Evolutionary conservation across 495 filamentous ascomycete genomes (phyloP), one percentile per base, ranked within the genome.

Genomic region (Talaromyces stipitatus): DNA sequence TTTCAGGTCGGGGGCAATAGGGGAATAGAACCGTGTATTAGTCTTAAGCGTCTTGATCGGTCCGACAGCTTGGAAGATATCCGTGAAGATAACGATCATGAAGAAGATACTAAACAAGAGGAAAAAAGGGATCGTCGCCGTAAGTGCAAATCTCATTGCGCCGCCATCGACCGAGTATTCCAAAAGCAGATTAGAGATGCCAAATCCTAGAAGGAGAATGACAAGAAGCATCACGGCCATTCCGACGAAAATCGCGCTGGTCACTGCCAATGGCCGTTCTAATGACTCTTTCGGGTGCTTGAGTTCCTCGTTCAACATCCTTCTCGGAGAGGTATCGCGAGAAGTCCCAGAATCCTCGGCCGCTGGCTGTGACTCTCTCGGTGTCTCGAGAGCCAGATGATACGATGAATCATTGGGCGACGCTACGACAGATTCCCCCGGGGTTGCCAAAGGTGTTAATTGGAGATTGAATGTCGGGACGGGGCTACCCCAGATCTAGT

Each of bases 91-190:
- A 45, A 64, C 62, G 33, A 64, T 61, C 46, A 64, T 58, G 51
- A 64, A 64, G 50, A 64, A 64, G 11, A 61, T 38, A 53, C 50
- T 54, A 55, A 70, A 66, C 46, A 63, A 61, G n/a, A 65, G 60
- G 51, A 68, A 68, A 14, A 70, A 56, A 4, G 66, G 66, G 32
- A 68, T 62, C 8, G 64, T 66, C 23, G 67, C 66, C 59, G 66
- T 66, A 26, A 69, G 60, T 27, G 64, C 66, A 47, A 69, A 65
- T 14, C 67, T 60, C 29, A 63, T 22, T 62, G 60, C 62, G 22
- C 55, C 55, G 6, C 62, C 62, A 63, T 68, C 66, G 14, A 68
- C 54, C 32, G 58, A 58, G 48, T 57, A 62, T 56, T 68, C 65
- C 14, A 61, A 62, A n/a, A 68, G 61, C 26, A 68, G 50, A 50